Percentiles rank a stretch among this genome's conserved stretches.
Conservation (phyloP, 164 flowering plant species). For the Santalum album region DNA sequence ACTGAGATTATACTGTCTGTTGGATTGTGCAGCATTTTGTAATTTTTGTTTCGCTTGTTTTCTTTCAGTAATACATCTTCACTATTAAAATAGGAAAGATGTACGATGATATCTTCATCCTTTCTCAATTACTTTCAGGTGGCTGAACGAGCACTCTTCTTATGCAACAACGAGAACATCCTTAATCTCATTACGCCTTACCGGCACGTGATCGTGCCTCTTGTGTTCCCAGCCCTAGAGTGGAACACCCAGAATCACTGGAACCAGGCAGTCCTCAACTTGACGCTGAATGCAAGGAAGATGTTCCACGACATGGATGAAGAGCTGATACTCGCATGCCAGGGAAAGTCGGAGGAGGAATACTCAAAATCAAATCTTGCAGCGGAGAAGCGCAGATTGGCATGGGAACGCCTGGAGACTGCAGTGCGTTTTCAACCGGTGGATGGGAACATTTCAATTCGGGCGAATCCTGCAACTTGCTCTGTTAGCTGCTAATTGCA, state of each 20-base stretch:
- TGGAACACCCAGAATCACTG: conserved; percentile 41
- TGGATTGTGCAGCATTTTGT: no score
- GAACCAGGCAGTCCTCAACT: conserved; percentile 56
- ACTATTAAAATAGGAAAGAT: no score
- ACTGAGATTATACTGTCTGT: no score
- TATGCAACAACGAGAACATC: conserved; percentile 51
- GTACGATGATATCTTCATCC: no score
- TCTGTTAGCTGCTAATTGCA: conserved; percentile 23
- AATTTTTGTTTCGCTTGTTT: no score
- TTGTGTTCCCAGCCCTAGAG: conserved; percentile 40
- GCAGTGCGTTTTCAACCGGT: conserved; percentile 26
- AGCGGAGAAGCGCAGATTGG: conserved; percentile 31
- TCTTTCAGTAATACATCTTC: no score
- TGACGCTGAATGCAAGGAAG: conserved; percentile 33
- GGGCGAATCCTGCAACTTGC: conserved; percentile 18
- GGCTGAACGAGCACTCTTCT: conserved; percentile 49
- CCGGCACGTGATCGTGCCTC: conserved; percentile 42
- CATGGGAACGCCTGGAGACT: conserved; percentile 43
- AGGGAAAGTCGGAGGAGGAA: conserved; percentile 28
- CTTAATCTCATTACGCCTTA: conserved; percentile 31
- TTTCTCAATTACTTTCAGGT: conserved; percentile 24
- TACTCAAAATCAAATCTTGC: conserved; percentile 12
- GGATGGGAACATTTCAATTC: conserved; percentile 13
- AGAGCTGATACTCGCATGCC: conserved; percentile 28
- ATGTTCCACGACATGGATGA: conserved; percentile 40